Percentiles rank a stretch among this genome's conserved stretches.
Evolutionary conservation across 768 basidiomycete genomes (phyloP).

Genomic region (Suillus ampliporus): DNA sequence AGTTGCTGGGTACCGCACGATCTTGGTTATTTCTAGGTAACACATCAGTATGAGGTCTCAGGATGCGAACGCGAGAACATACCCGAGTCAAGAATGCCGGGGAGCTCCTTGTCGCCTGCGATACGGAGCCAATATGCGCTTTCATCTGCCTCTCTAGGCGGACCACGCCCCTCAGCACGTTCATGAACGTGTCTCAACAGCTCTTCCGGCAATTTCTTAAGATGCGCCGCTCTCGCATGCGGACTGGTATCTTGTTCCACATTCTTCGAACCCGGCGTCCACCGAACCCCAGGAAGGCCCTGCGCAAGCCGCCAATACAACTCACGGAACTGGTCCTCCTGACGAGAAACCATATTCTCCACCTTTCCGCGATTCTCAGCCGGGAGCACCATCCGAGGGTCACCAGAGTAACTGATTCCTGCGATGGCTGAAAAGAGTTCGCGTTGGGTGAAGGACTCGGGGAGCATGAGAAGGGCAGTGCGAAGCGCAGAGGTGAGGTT

Average conservation of each 20-base stretch:
- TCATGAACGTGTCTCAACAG: constrained; percentile 61
- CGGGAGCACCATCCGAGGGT: constrained; percentile 93
- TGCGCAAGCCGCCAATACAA: constrained; percentile 82
- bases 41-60: not conserved
- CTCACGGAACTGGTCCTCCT: constrained; percentile 83
- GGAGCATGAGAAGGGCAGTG: constrained; percentile 87
- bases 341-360: constrained; percentile 87
- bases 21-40: constrained; percentile 68
- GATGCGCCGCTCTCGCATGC: constrained; percentile 70
- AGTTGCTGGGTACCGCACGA: constrained; percentile 84
- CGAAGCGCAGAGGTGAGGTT: constrained; percentile 92
- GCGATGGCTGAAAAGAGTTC: constrained; percentile 88
- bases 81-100: constrained; percentile 60
- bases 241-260: constrained; percentile 80
- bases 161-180: constrained; percentile 36
- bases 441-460: constrained; percentile 78
- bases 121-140: constrained; percentile 75
- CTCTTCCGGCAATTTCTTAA: constrained; percentile 78
- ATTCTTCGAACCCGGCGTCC: constrained; percentile 53
- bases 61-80: constrained; percentile 22
- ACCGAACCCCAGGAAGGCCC: constrained; percentile 81
- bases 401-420: constrained; percentile 84
- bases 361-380: constrained; percentile 96
- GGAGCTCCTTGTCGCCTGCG: constrained; percentile 66
- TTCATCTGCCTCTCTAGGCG: constrained; percentile 66